These are phyloP conservation scores for Kodamaea sp. DNA, from an alignment of 1,139 yeast genomes.

Conservation along the genomic window DNA sequence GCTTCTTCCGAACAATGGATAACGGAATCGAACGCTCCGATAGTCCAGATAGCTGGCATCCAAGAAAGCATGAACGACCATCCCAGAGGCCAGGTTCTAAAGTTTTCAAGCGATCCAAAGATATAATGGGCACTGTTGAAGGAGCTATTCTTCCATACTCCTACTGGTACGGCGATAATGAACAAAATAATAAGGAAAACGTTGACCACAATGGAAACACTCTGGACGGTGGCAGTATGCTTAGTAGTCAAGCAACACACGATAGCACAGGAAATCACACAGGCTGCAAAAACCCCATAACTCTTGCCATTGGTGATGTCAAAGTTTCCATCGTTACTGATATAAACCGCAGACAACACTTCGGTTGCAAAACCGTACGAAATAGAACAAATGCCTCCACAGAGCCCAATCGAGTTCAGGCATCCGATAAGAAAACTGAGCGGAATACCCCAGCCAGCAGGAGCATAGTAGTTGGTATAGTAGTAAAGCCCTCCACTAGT, in stretches of 20 bases:
- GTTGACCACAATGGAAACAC: constrained; percentile 59
- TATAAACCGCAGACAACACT: constrained; percentile 35
- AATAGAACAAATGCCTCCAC: constrained; percentile 41
- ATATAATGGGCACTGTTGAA: constrained; percentile 38
- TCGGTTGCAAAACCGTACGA: constrained; percentile 41
- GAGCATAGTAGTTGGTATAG: constrained; percentile 46
- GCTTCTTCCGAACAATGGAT: constrained; percentile 36
- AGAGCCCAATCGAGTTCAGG: constrained; percentile 36
- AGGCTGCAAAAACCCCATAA: constrained; percentile 42
- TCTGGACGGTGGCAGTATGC: constrained; percentile 58
- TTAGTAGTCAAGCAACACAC: constrained; percentile 34
- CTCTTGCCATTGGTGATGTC: constrained; percentile 30
- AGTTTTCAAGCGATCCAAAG: constrained; percentile 57
- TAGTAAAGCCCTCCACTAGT: constrained; percentile 58
- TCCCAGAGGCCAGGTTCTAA: constrained; percentile 62
- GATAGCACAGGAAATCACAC: constrained; percentile 28
- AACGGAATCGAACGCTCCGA: constrained; percentile 35
- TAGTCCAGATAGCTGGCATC: constrained; percentile 37
- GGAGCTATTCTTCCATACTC: constrained; percentile 30
- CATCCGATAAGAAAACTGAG: constrained; percentile 38
- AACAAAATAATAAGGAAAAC: constrained; percentile 56
- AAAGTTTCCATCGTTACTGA: constrained; percentile 33
- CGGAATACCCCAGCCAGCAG: constrained; percentile 32
- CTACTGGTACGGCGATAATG: constrained; percentile 66
- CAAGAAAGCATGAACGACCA: constrained; percentile 47